Base-by-base conservation (phyloP, 176 grass and related monocot species). In the Ampelocalamus luodianensis region DNA sequence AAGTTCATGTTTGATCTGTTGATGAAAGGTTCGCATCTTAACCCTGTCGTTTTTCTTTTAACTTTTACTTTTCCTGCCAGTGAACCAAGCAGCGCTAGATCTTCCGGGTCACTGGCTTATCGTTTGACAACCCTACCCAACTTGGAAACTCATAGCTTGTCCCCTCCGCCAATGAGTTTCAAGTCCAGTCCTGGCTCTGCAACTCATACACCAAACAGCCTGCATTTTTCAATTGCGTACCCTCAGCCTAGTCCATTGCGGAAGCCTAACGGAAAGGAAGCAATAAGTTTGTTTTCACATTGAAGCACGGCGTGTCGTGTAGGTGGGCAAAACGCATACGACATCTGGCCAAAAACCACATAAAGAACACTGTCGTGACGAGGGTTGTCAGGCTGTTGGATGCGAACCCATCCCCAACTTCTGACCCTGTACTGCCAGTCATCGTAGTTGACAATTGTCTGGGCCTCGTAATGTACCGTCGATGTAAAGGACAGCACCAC, bases 111-210 rank as follows among this genome's bases (percentile, higher is more conserved):
- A 40, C 81, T 82, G 40, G 46, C 79, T 66, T 85, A 90, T 85
- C 88, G 79, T 45, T 48, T 66, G 43, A 61, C 66, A 48, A 62
- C 78, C 8, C 75, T 55, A 67, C 85, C 86, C 66, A 86, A 73
- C 66, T 85, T 84, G 23, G 93, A 93, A 76, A 87, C 72, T 14
- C 64, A 37, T 56, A 86, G 82, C 70, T 65, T 88, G 38, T 90
- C 83, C 18, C 76, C 93, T 71, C 82, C 38, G 38, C 86, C 82
- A 29, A 61, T 53, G 68, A 80, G 72, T 68, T 53, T 68, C 18
- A 64, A 76, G 44, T 90, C 88, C 46, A 90, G 74, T 81, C 54
- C 88, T 75, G 85, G 92, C 36, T 90, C 93, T 79, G 49, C 85
- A 54, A 37, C 40, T 44, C 74, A 76, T 76, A 77, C 63, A 67